A percentile compares a stretch with the other conserved stretches of the same genome.
These are phyloP conservation scores for Tausonia pullulans DNA, from an alignment of 1,284 basidiomycete species.

Conservation along the genomic window DNA sequence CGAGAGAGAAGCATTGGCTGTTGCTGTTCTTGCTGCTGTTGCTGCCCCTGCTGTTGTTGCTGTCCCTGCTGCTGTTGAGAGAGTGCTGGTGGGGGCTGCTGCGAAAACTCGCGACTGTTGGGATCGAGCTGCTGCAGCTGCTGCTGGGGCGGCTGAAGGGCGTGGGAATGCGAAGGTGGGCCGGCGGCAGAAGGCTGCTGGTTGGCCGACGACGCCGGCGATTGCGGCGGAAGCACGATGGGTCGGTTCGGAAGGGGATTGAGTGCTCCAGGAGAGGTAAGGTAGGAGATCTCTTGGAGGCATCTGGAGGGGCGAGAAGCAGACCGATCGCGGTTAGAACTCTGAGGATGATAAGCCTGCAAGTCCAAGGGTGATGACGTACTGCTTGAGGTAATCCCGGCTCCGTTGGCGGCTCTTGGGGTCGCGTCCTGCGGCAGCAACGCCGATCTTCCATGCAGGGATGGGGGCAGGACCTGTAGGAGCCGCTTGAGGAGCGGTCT, in stretches of 20 bases:
- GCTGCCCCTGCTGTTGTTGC: constrained; percentile 23
- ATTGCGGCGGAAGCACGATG: constrained; percentile 10
- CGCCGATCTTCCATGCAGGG: constrained; percentile 51
- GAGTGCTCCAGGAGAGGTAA: constrained; percentile 91
- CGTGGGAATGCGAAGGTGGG: no score
- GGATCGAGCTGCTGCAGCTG: neutral
- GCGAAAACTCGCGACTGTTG: neutral
- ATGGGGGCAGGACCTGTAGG: constrained; percentile 20
- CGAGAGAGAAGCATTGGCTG: constrained; percentile 13
- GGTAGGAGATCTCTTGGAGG: constrained; percentile 92
- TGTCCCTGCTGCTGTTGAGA: constrained; percentile 17
- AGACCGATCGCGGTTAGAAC: neutral
- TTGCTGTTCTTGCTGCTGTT: constrained; percentile 21
- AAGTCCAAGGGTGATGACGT: constrained; percentile 28
- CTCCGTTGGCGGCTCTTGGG: constrained; percentile 88
- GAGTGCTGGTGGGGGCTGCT: constrained; percentile 21
- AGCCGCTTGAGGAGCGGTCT: constrained; percentile 10
- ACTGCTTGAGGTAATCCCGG: constrained; percentile 96
- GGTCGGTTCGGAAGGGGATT: constrained; percentile 87
- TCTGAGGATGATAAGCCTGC: neutral
- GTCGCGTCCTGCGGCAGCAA: constrained; percentile 55
- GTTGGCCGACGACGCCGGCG: neutral
- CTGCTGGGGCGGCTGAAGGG: neutral
- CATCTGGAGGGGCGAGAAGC: constrained; percentile 45
- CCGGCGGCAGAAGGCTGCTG: no score